A percentile compares a stretch with the other conserved stretches of the same genome.
These are phyloP conservation scores for Stephania japonica DNA, from an alignment of 164 flowering plant species.

Conservation along the genomic window DNA sequence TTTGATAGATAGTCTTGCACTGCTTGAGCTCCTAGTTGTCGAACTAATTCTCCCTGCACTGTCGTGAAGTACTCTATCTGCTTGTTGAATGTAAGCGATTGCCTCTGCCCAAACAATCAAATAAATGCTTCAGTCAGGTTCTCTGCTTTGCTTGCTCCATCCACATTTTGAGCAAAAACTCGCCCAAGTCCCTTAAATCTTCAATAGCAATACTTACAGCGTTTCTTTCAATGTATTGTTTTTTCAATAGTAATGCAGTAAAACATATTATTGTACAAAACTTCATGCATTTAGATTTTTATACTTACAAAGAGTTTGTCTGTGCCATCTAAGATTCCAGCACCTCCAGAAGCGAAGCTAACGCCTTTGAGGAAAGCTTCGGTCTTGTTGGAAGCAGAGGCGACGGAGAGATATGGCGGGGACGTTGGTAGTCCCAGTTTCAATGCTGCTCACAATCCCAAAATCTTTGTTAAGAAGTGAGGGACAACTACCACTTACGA, in stretches of 20 bases:
- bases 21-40: constrained; percentile 35
- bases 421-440: constrained; percentile 52
- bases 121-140: not conserved
- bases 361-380: constrained; percentile 40
- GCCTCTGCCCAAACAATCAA: constrained; percentile 20
- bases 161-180: too few species aligned
- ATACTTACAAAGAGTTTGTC: constrained; percentile 10
- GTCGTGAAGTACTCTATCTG: constrained; percentile 45
- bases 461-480: too few species aligned
- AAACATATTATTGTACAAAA: too few species aligned
- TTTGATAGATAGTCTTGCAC: constrained; percentile 39
- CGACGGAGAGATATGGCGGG: constrained; percentile 54
- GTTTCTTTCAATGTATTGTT: too few species aligned
- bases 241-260: too few species aligned
- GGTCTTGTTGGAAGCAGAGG: constrained; percentile 19
- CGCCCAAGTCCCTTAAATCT: too few species aligned
- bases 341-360: constrained; percentile 85
- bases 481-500: too few species aligned
- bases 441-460: constrained; percentile 38
- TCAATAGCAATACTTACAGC: too few species aligned
- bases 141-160: too few species aligned
- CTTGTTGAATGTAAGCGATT: constrained; percentile 34
- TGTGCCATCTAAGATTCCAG: constrained; percentile 48
- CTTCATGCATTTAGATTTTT: too few species aligned
- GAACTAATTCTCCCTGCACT: constrained; percentile 33